phyloP scores from a whole-genome alignment of 2,329 filamentous ascomycete species.

The Stachybotrys chlorohalonatus region DNA sequence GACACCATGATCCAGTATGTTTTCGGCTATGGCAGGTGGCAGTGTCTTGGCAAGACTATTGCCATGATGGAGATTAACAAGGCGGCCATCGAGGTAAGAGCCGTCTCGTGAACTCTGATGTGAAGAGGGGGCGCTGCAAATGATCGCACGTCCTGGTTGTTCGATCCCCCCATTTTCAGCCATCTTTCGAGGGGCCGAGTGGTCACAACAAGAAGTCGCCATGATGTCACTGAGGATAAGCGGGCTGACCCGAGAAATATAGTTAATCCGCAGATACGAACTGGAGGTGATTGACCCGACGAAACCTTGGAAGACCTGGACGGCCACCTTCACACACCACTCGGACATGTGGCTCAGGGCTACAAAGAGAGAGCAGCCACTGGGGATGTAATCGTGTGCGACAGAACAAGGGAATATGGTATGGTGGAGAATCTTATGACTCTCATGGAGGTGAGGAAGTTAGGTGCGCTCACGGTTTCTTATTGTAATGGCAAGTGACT shows the following conservation, averaged over 20 bases:
- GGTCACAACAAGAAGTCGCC: no score
- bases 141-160: no score
- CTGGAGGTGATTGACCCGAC: not conserved
- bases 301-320: not conserved
- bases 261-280: not conserved
- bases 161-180: no score
- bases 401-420: no score
- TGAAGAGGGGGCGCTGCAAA: no score
- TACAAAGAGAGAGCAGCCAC: not conserved
- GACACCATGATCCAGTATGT: constrained; percentile 29
- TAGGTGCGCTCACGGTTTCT: no score
- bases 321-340: not conserved
- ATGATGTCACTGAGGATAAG: not conserved
- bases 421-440: no score
- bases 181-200: no score
- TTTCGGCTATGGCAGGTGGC: constrained; percentile 32
- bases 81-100: not conserved
- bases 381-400: not conserved
- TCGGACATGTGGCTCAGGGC: not conserved
- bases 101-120: not conserved
- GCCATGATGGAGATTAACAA: constrained; percentile 35
- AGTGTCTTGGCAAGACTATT: constrained; percentile 34
- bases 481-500: no score
- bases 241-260: not conserved
- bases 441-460: no score